These are phyloP conservation scores for Cryptosporidium meleagridis DNA, from an alignment of 169 alveolate species.

Conservation along the genomic window DNA sequence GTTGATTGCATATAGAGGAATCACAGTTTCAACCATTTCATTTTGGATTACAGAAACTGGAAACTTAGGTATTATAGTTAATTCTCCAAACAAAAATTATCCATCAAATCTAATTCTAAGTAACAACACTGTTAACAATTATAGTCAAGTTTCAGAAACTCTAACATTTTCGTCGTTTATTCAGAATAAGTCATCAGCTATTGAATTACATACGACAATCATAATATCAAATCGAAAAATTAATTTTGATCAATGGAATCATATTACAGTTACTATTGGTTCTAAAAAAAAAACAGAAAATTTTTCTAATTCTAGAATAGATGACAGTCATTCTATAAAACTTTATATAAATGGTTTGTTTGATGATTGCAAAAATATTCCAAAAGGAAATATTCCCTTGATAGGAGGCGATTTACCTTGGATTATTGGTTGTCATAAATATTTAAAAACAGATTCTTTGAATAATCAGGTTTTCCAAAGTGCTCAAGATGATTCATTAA, in stretches of 20 bases:
- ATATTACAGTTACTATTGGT: conserved; percentile 44
- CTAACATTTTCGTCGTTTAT: conserved; percentile 11
- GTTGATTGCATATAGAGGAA: conserved; percentile 45
- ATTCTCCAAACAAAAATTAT: conserved; percentile 40
- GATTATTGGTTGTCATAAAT: conserved; percentile 38
- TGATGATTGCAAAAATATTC: conserved; percentile 21
- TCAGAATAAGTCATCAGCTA: conserved; percentile 27
- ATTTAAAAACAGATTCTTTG: neutral
- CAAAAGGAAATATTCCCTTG: conserved; percentile 10
- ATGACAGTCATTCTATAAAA: neutral
- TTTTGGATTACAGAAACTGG: conserved; percentile 58
- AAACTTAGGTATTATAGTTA: conserved; percentile 32
- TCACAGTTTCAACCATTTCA: conserved; percentile 46
- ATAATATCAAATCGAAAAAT: conserved; percentile 37
- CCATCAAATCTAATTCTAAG: neutral
- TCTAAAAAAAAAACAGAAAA: neutral
- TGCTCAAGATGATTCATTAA: neutral
- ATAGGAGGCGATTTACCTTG: conserved; percentile 51
- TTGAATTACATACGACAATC: conserved; percentile 37
- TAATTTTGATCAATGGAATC: conserved; percentile 34
- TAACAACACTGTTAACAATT: neutral
- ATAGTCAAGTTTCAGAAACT: neutral
- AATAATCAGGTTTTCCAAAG: neutral
- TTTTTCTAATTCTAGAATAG: neutral
- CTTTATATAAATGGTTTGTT: conserved; percentile 48